Percentiles rank a stretch among this genome's conserved stretches.
These are phyloP conservation scores for Ogataea methylovora DNA, from an alignment of 805 yeast species.

Conservation along the genomic window DNA sequence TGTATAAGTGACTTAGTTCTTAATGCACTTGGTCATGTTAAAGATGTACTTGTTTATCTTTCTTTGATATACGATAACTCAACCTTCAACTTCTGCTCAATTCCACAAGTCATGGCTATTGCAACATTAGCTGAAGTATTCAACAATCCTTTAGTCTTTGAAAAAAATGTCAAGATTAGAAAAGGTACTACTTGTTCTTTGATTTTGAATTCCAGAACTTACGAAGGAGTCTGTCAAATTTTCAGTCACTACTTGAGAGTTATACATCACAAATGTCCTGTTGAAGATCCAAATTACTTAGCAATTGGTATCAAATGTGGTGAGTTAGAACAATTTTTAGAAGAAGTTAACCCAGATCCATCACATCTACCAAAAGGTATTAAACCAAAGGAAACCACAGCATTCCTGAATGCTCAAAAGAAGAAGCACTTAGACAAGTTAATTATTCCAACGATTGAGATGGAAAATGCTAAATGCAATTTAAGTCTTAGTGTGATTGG, in stretches of 20 bases:
- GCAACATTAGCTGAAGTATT: slow-evolving; percentile 86
- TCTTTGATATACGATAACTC: slow-evolving; percentile 75
- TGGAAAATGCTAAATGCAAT: slow-evolving; percentile 12
- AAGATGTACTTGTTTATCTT: slow-evolving; percentile 68
- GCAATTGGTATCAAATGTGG: slow-evolving; percentile 81
- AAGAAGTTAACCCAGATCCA: slow-evolving; percentile 56
- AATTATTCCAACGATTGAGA: slow-evolving; percentile 7
- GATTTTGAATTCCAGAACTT: slow-evolving; percentile 65
- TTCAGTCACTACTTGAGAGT: slow-evolving; percentile 67
- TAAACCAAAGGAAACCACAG: slow-evolving; percentile 36
- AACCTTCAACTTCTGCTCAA: slow-evolving; percentile 85
- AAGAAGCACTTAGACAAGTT: slow-evolving; percentile 30
- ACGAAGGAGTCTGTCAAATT: slow-evolving; percentile 67
- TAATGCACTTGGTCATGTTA: slow-evolving; percentile 71
- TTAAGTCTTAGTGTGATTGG: slow-evolving; percentile 11
- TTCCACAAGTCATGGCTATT: slow-evolving; percentile 98
- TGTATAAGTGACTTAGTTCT: slow-evolving; percentile 79
- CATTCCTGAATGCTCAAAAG: slow-evolving; percentile 38
- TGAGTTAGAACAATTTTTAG: slow-evolving; percentile 82
- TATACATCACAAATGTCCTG: slow-evolving; percentile 74
- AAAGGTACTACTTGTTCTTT: slow-evolving; percentile 79
- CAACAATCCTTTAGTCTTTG: slow-evolving; percentile 69
- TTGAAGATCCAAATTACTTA: slow-evolving; percentile 80
- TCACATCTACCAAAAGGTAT: slow-evolving; percentile 50
- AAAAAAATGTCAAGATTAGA: slow-evolving; percentile 75